Evolutionary conservation across 352 stramenopile species (phyloP), one percentile per base, ranked within the genome.

Genomic region (Phytophthora cactorum): DNA sequence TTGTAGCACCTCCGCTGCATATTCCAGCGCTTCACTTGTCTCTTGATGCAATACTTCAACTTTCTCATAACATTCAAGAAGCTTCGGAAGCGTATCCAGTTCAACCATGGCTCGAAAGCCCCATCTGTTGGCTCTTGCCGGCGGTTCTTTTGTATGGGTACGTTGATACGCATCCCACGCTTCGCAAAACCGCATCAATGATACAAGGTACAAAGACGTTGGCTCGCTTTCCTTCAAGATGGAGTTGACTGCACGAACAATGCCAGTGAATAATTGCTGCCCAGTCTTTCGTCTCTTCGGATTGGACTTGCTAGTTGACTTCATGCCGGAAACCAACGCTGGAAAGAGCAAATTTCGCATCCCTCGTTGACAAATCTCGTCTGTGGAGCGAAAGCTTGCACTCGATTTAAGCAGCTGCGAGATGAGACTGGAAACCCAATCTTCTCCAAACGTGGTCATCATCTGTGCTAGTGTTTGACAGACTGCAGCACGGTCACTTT

Each of bases 341-440:
- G 78, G 76, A 47, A 83, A 84, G n/a, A 86, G 45, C 32, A 83
- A 39, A 8, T 22, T 67, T 28, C 38, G 74, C 12, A 81, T 22
- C 22, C 74, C 78, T 64, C 63, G 75, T 17, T 49, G 56, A 29
- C 31, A 43, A 5, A 51, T 5, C 10, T 72, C 39, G 15, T 45
- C 15, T 10, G 15, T 36, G 2, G 11, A 52, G 22, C 17, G 63
- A 12, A 74, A 63, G 22, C 22, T 57, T 45, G 56, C 39, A 63
- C 63, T 62, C 22, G n/a, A 38, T 63, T 56, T 55, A 12, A 88
- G 28, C 10, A 82, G 3, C 12, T 57, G 39, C 14, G 53, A 41
- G 2, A 79, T 47, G 10, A 86, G 62, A 0, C 41, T 52, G 7
- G 53, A 66, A 44, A 66, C 29, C 77, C 77, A 82, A 1, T 44